Conservation (phyloP, 1,284 basidiomycete species). For the Bjerkandera adusta region DNA sequence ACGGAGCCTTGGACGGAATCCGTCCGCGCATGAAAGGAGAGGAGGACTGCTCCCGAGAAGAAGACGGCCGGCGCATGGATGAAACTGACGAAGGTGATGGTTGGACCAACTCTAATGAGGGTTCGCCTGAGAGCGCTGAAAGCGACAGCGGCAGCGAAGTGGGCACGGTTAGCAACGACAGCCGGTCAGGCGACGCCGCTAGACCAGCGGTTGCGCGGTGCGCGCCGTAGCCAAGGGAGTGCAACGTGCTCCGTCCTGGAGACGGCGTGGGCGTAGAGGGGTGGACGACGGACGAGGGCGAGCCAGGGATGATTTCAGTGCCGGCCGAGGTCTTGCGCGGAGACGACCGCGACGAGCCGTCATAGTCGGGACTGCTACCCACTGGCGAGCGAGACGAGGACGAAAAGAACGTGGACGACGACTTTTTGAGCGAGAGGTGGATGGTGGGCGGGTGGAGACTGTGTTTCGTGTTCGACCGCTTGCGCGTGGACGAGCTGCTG, state of each 20-base stretch:
- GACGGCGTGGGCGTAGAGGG: constrained; percentile 7
- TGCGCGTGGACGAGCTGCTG: constrained; percentile 2
- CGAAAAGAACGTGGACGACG: not conserved
- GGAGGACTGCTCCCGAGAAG: not conserved
- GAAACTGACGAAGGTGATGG: constrained; percentile 3
- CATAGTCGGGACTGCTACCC: not conserved
- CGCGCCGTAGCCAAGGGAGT: constrained; percentile 7
- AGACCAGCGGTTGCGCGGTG: constrained; percentile 5
- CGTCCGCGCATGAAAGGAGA: constrained; percentile 2
- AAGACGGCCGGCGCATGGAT: constrained; percentile 6
- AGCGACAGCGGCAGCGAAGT: constrained; percentile 11
- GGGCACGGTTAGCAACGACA: constrained; percentile 3
- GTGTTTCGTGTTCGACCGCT: constrained; percentile 12
- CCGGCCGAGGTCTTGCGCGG: constrained; percentile 1
- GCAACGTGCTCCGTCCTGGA: constrained; percentile 2
- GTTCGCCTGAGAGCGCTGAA: constrained; percentile 6
- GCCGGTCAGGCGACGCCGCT: constrained; percentile 8
- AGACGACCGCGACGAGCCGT: not conserved
- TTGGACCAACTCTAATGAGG: constrained; percentile 4
- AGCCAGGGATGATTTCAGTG: constrained; percentile 3
- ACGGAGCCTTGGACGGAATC: not conserved
- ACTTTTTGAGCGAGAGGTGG: constrained; percentile 12
- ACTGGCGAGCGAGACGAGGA: not conserved
- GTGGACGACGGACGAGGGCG: constrained; percentile 3
- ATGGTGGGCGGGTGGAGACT: constrained; percentile 10